These are phyloP conservation scores for Moricandia moricandioides DNA, from an alignment of 345 rosid species.

Conservation along the genomic window DNA sequence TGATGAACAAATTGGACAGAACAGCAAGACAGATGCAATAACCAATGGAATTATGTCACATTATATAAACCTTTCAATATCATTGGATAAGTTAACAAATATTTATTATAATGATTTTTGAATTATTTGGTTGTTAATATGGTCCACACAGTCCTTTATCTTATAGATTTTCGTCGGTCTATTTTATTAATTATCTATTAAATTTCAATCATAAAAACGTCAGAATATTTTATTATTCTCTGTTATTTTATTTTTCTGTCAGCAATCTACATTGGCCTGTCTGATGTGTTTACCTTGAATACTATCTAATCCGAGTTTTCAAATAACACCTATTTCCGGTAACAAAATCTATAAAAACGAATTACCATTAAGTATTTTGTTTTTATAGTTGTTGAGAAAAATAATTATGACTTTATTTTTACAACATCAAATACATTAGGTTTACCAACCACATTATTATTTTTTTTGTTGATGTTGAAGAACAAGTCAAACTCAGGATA, in stretches of 20 bases:
- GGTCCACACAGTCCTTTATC: slow-evolving; percentile 38
- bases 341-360: too few relatives aligned
- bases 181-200: not conserved
- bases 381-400: too few relatives aligned
- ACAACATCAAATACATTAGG: too few relatives aligned
- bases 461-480: not conserved
- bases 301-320: not conserved
- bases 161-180: slow-evolving; percentile 28
- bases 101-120: slow-evolving; percentile 27
- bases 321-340: not conserved
- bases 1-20: slow-evolving; percentile 37
- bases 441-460: too few relatives aligned
- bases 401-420: too few relatives aligned
- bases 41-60: slow-evolving; percentile 36
- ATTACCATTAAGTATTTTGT: too few relatives aligned
- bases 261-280: slow-evolving; percentile 6
- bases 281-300: not conserved
- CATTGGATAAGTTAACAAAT: slow-evolving; percentile 33
- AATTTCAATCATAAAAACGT: not conserved
- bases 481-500: not conserved
- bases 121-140: slow-evolving; percentile 27
- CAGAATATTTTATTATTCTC: not conserved
- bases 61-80: not conserved
- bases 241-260: not conserved
- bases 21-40: slow-evolving; percentile 33